Evolutionary conservation across 1,284 basidiomycete genomes (phyloP).

Genomic region (Jaminaea rosea): DNA sequence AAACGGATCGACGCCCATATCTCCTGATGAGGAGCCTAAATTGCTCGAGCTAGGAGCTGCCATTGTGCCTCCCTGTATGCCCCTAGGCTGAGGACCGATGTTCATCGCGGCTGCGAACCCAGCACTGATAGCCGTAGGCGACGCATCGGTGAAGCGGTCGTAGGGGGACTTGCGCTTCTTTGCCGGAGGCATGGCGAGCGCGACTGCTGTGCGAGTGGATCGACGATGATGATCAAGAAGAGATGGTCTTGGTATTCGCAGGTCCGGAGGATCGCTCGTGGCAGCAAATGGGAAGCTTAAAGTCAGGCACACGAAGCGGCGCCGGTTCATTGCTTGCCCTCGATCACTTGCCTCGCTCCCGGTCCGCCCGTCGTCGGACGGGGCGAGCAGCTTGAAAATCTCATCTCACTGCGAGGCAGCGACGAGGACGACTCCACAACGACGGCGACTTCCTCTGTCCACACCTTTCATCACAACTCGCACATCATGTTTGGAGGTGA

Average conservation of each 20-base stretch:
- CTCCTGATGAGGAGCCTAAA: too few relatives aligned
- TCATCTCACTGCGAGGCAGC: neutral
- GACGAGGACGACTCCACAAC: neutral
- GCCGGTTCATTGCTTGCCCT: neutral
- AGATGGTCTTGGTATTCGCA: neutral
- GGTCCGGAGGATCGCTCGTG: neutral
- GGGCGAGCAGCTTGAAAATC: neutral
- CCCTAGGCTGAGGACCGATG: conserved; percentile 34
- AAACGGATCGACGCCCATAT: too few relatives aligned
- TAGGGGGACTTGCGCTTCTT: conserved; percentile 13
- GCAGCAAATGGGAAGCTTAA: neutral
- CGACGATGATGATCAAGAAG: neutral
- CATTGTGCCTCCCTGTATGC: too few relatives aligned
- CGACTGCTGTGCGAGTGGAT: neutral
- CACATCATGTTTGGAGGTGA: neutral
- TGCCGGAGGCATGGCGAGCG: conserved; percentile 1
- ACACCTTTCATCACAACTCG: neutral
- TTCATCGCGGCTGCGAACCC: conserved; percentile 31
- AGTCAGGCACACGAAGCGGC: neutral
- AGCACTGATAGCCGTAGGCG: conserved; percentile 23
- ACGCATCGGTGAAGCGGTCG: conserved; percentile 33
- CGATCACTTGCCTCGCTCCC: neutral
- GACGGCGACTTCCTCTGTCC: neutral
- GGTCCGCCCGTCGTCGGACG: neutral
- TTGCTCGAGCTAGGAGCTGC: too few relatives aligned